A percentile compares a stretch with the other conserved stretches of the same genome.
These are phyloP conservation scores for Globisporangium lucens DNA, from an alignment of 352 stramenopile genomes.

Conservation along the genomic window DNA sequence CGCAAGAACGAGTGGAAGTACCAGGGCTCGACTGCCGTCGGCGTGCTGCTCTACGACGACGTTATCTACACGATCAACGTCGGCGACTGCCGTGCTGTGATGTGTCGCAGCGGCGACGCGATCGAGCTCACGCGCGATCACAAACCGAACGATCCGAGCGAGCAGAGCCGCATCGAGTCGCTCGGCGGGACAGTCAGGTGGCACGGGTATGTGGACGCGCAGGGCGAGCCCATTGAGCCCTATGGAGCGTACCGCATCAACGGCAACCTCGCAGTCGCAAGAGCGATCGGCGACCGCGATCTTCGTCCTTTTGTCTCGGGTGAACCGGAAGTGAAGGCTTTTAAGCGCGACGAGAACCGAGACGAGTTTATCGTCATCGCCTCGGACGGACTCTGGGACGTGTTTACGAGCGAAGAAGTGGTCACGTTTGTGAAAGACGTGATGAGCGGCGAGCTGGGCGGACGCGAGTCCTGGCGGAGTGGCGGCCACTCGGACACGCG, in stretches of 20 bases:
- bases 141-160: constrained; percentile 85
- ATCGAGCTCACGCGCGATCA: constrained; percentile 86
- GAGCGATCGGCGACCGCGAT: constrained; percentile 89
- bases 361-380: constrained; percentile 93
- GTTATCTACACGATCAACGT: constrained; percentile 89
- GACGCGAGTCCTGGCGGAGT: constrained; percentile 77
- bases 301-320: constrained; percentile 83
- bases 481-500: constrained; percentile 77
- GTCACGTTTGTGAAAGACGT: constrained; percentile 91
- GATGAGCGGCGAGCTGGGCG: constrained; percentile 78
- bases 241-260: constrained; percentile 93
- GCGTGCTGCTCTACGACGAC: constrained; percentile 74
- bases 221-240: constrained; percentile 83
- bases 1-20: constrained; percentile 72
- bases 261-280: constrained; percentile 88
- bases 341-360: constrained; percentile 71
- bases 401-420: constrained; percentile 90
- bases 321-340: constrained; percentile 76
- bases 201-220: constrained; percentile 83
- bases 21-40: constrained; percentile 73
- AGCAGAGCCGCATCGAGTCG: constrained; percentile 71
- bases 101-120: constrained; percentile 78
- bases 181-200: constrained; percentile 87
- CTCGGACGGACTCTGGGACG: constrained; percentile 93
- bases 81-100: constrained; percentile 93